Base-by-base conservation (phyloP, 2,329 filamentous ascomycete genomes). In the Coniochaeta prunicola region DNA sequence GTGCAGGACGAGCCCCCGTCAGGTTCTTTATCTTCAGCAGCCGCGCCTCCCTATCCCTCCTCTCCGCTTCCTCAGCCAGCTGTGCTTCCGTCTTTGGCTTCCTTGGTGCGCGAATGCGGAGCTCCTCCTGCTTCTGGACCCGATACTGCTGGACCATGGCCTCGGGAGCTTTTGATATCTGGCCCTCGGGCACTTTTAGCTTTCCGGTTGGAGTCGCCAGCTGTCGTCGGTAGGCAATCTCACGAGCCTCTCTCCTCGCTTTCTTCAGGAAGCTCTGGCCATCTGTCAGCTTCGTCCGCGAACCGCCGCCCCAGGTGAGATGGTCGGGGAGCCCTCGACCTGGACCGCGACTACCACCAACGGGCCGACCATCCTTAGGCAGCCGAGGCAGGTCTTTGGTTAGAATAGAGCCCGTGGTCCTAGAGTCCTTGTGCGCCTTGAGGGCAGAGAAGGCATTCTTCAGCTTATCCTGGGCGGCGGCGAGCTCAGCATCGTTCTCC, bases 401-500 rank as follows among this genome's bases (percentile, higher is more conserved):
- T 21, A 68, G 62, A 31, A 89, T 77, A 38, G 90, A 77, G 59
- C 78, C 80, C 60, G 81, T 81, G 15, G 76, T 77, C 59, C 86
- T 83, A 58, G 79, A 77, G 36, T 80, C 78, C 63, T 84, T 83
- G 61, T 84, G 76, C 59, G 83, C 75, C 65, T 81, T 79, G 61
- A 88, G 77, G 15, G 79, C 82, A 15, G 80, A 78, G 53, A 88
- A 74, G 45, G 82, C 80, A 53, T 77, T 77, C 65, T 77, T 81
- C 59, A 91, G 76, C 57, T 77, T 77, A 60, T 78, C 80, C 59
- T 84, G 80, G 63, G 87, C 86, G 24, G 77, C 76, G 4, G 78
- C 77, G 8, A 88, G 78, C 57, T 83, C 78, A 57, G 79, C 74
- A 34, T 83, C 76, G 38, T 85, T 81, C 62, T 87, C 77, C 45